A percentile compares a stretch with the other conserved stretches of the same genome.
Conservation (phyloP, 2,329 filamentous ascomycete species). For the Venturia asperata region DNA sequence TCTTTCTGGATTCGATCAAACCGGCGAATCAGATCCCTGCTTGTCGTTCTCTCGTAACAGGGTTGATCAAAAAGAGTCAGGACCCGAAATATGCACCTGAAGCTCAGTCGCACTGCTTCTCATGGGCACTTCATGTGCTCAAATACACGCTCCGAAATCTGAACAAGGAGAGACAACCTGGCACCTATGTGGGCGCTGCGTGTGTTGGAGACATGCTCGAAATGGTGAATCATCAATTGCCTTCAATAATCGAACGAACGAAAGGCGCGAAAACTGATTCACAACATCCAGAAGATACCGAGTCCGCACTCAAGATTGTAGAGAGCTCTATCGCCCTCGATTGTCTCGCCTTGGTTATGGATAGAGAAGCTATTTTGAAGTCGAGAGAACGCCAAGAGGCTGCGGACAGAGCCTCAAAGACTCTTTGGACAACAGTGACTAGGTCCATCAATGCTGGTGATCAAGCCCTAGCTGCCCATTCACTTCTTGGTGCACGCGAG, state of each 20-base stretch:
- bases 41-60: constrained; percentile 69
- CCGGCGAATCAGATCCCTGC: constrained; percentile 69
- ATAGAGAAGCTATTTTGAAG: constrained; percentile 56
- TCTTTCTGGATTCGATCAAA: constrained; percentile 71
- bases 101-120: constrained; percentile 14
- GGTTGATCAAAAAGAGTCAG: constrained; percentile 62
- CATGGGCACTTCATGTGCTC: constrained; percentile 28
- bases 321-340: constrained; percentile 62
- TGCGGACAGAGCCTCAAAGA: constrained; percentile 61
- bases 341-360: constrained; percentile 60
- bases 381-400: constrained; percentile 58
- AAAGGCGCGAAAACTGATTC: constrained; percentile 28
- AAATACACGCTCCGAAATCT: constrained; percentile 31
- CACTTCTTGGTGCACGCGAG: constrained; percentile 62
- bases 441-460: constrained; percentile 60
- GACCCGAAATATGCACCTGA: constrained; percentile 32
- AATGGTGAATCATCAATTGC: constrained; percentile 54
- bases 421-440: constrained; percentile 72
- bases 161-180: constrained; percentile 29
- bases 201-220: constrained; percentile 53
- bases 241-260: constrained; percentile 30
- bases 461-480: constrained; percentile 64
- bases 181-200: constrained; percentile 35
- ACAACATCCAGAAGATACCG: constrained; percentile 30
- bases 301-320: constrained; percentile 57